Percentiles rank a stretch among this genome's conserved stretches.
These are phyloP conservation scores for Nemania diffusa DNA, from an alignment of 2,329 filamentous ascomycete species.

Conservation along the genomic window DNA sequence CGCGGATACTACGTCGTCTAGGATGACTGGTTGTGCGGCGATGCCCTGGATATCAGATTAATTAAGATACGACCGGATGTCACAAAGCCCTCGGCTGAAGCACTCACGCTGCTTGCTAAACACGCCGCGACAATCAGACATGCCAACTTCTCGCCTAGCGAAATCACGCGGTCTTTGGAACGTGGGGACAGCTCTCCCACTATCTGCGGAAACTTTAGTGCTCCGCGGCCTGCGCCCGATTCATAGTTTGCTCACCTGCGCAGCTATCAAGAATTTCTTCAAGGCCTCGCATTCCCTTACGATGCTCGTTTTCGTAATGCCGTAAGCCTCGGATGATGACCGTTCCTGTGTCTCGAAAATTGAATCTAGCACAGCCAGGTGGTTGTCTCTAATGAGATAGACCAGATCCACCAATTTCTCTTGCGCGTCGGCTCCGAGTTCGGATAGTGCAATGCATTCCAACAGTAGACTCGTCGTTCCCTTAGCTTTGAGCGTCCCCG, in stretches of 20 bases:
- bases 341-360: slow-evolving; percentile 36
- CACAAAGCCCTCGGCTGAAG: background rate
- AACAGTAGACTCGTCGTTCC: slow-evolving; percentile 62
- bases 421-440: slow-evolving; percentile 36
- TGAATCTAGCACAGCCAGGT: slow-evolving; percentile 54
- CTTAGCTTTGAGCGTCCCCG: slow-evolving; percentile 63
- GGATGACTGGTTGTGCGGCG: slow-evolving; percentile 41
- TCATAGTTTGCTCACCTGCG: slow-evolving; percentile 52
- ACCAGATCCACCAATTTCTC: slow-evolving; percentile 59
- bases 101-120: slow-evolving; percentile 44
- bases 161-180: slow-evolving; percentile 62
- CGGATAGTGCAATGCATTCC: slow-evolving; percentile 48
- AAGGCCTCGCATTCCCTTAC: slow-evolving; percentile 60
- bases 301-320: slow-evolving; percentile 55
- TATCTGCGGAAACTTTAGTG: slow-evolving; percentile 44
- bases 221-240: background rate
- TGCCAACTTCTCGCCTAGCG: slow-evolving; percentile 53
- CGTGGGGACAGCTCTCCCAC: slow-evolving; percentile 62
- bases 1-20: slow-evolving; percentile 45
- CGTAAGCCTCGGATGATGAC: slow-evolving; percentile 47
- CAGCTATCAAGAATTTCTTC: slow-evolving; percentile 62
- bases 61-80: background rate
- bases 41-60: slow-evolving; percentile 39
- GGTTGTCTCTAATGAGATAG: slow-evolving; percentile 61
- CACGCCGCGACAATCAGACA: slow-evolving; percentile 48